Evolutionary conservation across 1,284 basidiomycete genomes (phyloP), one percentile per base, ranked within the genome.

Genomic region (Acaromyces ingoldii): DNA sequence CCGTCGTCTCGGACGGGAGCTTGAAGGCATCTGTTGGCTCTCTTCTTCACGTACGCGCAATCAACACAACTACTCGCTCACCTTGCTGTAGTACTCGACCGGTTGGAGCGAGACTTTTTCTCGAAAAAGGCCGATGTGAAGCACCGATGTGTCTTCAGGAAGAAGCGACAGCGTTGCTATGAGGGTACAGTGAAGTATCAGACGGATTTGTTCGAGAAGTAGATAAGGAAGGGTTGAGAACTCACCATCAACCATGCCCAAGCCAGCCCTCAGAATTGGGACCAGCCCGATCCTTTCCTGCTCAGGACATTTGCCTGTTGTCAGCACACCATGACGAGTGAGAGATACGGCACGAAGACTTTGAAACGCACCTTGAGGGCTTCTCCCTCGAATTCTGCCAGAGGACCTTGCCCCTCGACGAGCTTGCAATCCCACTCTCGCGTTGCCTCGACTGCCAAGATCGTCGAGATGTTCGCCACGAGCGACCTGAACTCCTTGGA

Each of bases 61-160:
- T 7, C 7, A 38, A 17, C 10, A 38, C 36, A 17, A 6, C 36
- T 5, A 15, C 24, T 6, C 17, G 11, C 21, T 19, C 25, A 50
- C 48, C 54, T 65, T 65, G 59, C 62, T 58, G 57, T 50, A 62
- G 43, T 57, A 53, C 41, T 96, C 91, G 31, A 96, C 91, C 3
- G 92, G 91, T 66, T 91, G 89, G 40, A 96, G 79, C 31, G 85
- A 85, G 15, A 87, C 82, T 73, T 92, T 93, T 78, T 95, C 91
- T 49, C 91, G 81, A 78, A 86, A 95, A 17, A 95, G 78, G 34
- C 91, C 91, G 40, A 95, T 82, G 72, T 95, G 91, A 61, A 91
- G 89, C 1, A 93, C 89, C 1, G 86, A 84, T 1, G 91, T 91
- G 46, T 50, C 57, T 21, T 81, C 86, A 76, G 89, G 90, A 74